Conservation (phyloP, 805 yeast species). For the Komagataella ulmi region DNA sequence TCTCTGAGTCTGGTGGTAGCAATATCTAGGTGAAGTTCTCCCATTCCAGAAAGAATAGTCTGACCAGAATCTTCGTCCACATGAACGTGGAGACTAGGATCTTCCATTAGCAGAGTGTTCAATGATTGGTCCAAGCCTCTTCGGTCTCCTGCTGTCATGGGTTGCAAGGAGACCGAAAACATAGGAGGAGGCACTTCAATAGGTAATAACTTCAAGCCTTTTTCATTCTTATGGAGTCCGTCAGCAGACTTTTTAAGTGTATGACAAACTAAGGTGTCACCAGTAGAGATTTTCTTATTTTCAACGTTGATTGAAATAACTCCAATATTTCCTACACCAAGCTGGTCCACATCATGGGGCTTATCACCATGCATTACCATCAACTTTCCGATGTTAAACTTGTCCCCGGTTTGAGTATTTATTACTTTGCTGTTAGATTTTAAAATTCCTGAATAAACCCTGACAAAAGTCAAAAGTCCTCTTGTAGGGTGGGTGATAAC, state of each 20-base stretch:
- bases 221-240: conserved; percentile 19
- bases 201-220: conserved; percentile 47
- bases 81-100: conserved; percentile 68
- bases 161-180: conserved; percentile 75
- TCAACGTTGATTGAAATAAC: conserved; percentile 65
- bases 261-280: conserved; percentile 75
- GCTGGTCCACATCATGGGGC: conserved; percentile 53
- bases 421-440: conserved; percentile 46
- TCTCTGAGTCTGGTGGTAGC: conserved; percentile 66
- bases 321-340: conserved; percentile 79
- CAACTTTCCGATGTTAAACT: conserved; percentile 53
- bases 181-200: conserved; percentile 87
- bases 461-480: conserved; percentile 72
- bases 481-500: conserved; percentile 76
- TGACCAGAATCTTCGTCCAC: conserved; percentile 83
- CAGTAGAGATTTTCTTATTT: conserved; percentile 51
- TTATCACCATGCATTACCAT: conserved; percentile 81
- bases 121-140: conserved; percentile 63
- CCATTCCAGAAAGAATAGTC: conserved; percentile 88
- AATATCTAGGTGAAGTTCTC: conserved; percentile 89
- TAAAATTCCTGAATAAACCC: conserved; percentile 79
- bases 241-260: conserved; percentile 29
- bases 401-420: conserved; percentile 59
- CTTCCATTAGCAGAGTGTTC: conserved; percentile 60
- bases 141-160: conserved; percentile 70